Base-by-base conservation (phyloP, 108 stramenopile species). In the Aurantiochytrium sp. region DNA sequence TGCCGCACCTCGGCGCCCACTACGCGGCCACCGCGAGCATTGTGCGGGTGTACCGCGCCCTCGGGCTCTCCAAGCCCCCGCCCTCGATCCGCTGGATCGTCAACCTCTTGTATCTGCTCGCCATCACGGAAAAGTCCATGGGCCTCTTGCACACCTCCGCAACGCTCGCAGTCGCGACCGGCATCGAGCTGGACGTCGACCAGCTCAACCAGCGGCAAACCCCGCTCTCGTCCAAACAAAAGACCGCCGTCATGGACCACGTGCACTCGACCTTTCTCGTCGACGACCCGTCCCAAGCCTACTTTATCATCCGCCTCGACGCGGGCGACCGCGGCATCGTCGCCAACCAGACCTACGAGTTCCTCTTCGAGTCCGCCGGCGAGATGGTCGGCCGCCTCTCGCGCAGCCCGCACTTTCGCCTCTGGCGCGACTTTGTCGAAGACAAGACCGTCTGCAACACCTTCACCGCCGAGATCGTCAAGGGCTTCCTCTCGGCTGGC, bases 121-220 rank as follows among this genome's bases (percentile, higher is more conserved):
- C 73, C 73, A 81, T 48, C n/a, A 81, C 45, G 10, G 73, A 81
- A 81, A 81, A 81, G 73, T 81, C 73, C 42, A 41, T 81, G 42
- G 73, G 73, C 19, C 12, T 81, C 19, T 24, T 81, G 12, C 73
- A 81, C 39, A 81, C 73, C 39, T 48, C 42, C 42, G 45, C 73
- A 6, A 81, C 73, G 1, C 73, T 81, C 42, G 73, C 73, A 22
- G 73, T 81, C n/a, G 39, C 73, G 6, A 81, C 73, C 2, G 45
- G 73, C 45, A 81, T 48, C 21, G 42, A 41, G 45, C 21, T 81
- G 6, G 73, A 81, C 45, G 73, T 81, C 24, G 39, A 41, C 1
- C 42, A 48, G 73, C 73, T 81, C 17, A 81, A 81, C 4, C 42
- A 41, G n/a, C 12, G 30, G 45, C 73, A 48, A 22, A 48, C 73